These are phyloP conservation scores for Arthrinium phaeospermum DNA, from an alignment of 2,329 filamentous ascomycete genomes.

Conservation along the genomic window DNA sequence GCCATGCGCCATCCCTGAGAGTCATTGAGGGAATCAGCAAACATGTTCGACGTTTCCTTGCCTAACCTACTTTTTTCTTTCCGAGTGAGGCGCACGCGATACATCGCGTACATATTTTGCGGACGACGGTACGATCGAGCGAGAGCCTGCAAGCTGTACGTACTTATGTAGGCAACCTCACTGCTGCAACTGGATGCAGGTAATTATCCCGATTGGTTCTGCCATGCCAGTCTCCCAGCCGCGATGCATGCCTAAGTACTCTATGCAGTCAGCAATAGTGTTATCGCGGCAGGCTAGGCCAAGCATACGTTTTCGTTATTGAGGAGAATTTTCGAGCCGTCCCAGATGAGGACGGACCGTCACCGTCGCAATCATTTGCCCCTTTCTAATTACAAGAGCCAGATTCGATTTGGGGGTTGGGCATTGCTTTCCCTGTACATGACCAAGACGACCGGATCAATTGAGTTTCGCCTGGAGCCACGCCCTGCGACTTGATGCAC, in stretches of 20 bases:
- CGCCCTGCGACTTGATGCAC: too few species aligned
- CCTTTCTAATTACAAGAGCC: neutral
- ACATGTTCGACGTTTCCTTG: neutral
- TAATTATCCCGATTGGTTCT: neutral
- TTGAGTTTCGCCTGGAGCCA: too few species aligned
- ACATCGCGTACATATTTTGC: neutral
- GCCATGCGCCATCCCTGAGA: too few species aligned
- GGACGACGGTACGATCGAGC: neutral
- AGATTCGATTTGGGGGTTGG: neutral
- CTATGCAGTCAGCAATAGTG: constrained; percentile 4
- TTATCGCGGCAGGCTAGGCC: neutral
- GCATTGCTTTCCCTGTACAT: too few species aligned
- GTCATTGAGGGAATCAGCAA: neutral
- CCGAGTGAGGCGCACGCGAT: neutral
- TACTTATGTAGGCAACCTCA: too few species aligned
- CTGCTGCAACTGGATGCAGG: neutral
- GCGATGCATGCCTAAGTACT: neutral
- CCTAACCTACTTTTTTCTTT: neutral
- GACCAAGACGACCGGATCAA: too few species aligned
- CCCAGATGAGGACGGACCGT: neutral
- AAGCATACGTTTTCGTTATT: neutral
- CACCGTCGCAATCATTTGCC: neutral
- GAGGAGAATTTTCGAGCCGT: neutral
- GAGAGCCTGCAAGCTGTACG: neutral
- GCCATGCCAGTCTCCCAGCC: neutral